Base-by-base conservation (phyloP, 257 asterid species). In the Lantana camara region DNA sequence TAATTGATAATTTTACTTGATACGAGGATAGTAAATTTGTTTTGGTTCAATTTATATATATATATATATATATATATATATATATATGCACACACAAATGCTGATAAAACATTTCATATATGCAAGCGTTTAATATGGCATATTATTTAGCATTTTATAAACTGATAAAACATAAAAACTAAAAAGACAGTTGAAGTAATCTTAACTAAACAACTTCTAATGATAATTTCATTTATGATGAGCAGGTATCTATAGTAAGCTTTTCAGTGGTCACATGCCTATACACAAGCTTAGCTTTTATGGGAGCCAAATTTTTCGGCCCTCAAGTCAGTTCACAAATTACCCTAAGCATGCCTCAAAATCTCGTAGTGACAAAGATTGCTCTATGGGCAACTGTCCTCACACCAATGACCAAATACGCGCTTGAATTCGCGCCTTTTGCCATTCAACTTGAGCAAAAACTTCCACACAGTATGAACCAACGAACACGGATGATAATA, bases 381-480 rank as follows among this genome's bases (percentile, higher is more conserved):
- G 96, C 95, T 21, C 77, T 86, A 1, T 86, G 95, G 95, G 89
- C 95, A 30, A 82, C 90, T 1, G 78, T 84, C 7, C 71, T 84
- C 19, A 82, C 89, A 4, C 95, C 95, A 13, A 77, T 89, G 89
- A 89, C 96, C 5, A 86, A 86, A 77, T 86, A 86, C 55, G 95
- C 90, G 5, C 76, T 89, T 0, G 90, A 82, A 57, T 86, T 84
- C 61, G 81, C 90, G 12, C 95, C 96, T 1, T 74, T 86, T 23
- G 93, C 96, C 16, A 84, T 80, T 19, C 83, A 89, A 46, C 79
- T 85, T 0, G 95, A 88, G 45, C 76, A 73, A 8, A 72, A 16
- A 35, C 83, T 88, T 13, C 86, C 91, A 1, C 60, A 15, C 13
- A 32, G 75, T 3, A 65, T 88, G 84, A 81, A 76, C 20, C 23